Base-by-base conservation (phyloP, 1,139 yeast species). In the Hansenula sp. region DNA sequence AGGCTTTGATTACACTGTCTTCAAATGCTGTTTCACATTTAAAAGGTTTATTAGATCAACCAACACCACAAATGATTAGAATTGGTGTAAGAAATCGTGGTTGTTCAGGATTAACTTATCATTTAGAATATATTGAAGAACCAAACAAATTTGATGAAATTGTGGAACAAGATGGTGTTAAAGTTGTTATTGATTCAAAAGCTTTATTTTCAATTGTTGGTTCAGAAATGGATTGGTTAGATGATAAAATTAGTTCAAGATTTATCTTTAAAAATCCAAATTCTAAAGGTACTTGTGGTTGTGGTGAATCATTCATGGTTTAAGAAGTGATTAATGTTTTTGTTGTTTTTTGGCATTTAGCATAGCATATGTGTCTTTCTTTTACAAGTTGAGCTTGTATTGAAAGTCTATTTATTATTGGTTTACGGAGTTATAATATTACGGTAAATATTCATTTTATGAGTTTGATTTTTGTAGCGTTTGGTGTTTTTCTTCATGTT, bases 221-320 rank as follows among this genome's bases (percentile, higher is more conserved):
- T 1, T 84, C 95, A 4, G 96, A 89, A 64, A 92, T 92, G 98
- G 98, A 92, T 65, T 92, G 97, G 96, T 71, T 87, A 44, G 97
- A 92, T 58, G 97, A 92, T 60, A 89, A 88, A 63, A 70, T 92
- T 49, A 78, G 90, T 29, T 82, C 95, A 16, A 77, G 95, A 58
- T 92, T 92, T 61, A 88, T 92, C 29, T 92, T 92, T 70, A 82
- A 75, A 64, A 92, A 92, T 63, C 98, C 98, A 46, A 92, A 92
- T 64, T 84, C 95, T 36, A 92, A 90, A 68, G 97, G 97, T 27
- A 86, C 96, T 41, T 92, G 98, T 66, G 98, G 98, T 16, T 92
- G 98, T 64, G 98, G 97, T 42, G 98, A 92, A 66, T 87, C 96
- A 7, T 92, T 92, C 62, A 90, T 90, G 97, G 96, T 89, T 8